These are phyloP conservation scores for Trichoderma koningii DNA, from an alignment of 2,329 filamentous ascomycete species.

Conservation along the genomic window DNA sequence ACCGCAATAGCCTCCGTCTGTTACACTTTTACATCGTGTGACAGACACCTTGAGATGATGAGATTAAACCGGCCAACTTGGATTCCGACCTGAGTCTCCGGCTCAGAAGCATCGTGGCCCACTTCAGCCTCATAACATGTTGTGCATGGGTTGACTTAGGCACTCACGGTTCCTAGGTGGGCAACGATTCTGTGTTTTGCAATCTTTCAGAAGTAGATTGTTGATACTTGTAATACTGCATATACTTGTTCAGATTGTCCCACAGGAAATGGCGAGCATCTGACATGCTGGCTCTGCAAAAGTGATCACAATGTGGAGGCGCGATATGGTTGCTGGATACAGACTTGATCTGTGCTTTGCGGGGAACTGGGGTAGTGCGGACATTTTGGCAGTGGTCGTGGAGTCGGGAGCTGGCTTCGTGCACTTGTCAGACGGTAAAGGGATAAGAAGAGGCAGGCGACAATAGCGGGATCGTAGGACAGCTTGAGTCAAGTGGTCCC, in stretches of 20 bases:
- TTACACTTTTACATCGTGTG: too few relatives aligned
- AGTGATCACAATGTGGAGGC: not conserved
- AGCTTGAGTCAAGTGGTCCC: not conserved
- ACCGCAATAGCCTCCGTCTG: too few relatives aligned
- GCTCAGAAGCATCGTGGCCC: too few relatives aligned
- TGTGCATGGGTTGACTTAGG: too few relatives aligned
- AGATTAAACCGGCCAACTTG: too few relatives aligned
- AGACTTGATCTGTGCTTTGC: not conserved
- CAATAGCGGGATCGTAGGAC: not conserved
- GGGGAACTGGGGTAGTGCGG: not conserved
- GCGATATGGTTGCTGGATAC: not conserved
- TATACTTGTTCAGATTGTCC: not conserved
- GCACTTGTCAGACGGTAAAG: too few relatives aligned
- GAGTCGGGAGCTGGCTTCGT: not conserved
- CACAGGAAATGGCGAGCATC: not conserved
- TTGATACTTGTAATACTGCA: not conserved
- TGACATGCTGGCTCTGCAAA: not conserved
- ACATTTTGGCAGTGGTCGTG: not conserved
- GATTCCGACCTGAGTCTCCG: too few relatives aligned
- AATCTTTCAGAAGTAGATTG: not conserved
- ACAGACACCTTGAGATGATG: too few relatives aligned
- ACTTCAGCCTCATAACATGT: too few relatives aligned
- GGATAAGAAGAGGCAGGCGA: too few relatives aligned
- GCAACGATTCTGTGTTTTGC: not conserved
- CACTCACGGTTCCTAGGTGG: too few relatives aligned